phyloP scores from a whole-genome alignment of 805 yeast species.

The Priceomyces fermenticarens region DNA sequence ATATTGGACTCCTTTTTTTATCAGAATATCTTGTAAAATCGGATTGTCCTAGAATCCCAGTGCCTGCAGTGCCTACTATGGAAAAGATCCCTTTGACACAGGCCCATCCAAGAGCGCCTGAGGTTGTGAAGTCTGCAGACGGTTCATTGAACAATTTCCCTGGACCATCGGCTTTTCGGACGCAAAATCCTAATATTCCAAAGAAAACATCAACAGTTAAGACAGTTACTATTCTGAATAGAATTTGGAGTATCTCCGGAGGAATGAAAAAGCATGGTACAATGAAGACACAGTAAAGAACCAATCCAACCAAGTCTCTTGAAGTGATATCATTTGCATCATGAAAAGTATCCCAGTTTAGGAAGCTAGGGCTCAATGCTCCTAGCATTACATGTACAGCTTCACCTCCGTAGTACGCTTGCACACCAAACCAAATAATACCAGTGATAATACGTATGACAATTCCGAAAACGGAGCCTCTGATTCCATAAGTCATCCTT shows the following conservation, averaged over 20 bases:
- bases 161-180: conserved; percentile 22
- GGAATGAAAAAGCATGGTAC: conserved; percentile 21
- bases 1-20: conserved; percentile 4
- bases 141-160: conserved; percentile 14
- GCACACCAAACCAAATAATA: conserved; percentile 38
- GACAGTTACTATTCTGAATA: conserved; percentile 20
- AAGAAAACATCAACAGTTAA: conserved; percentile 20
- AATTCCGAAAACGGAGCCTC: conserved; percentile 30
- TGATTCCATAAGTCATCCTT: conserved; percentile 34
- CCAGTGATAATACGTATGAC: conserved; percentile 34
- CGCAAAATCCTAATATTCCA: conserved; percentile 26
- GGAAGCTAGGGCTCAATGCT: conserved; percentile 11
- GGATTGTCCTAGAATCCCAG: conserved; percentile 10
- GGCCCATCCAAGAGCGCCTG: conserved; percentile 12
- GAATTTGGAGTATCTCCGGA: conserved; percentile 26
- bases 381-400: conserved; percentile 26
- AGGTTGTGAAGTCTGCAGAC: conserved; percentile 1
- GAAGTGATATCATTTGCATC: conserved; percentile 6
- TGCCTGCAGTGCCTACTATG: conserved; percentile 11
- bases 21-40: conserved; percentile 12
- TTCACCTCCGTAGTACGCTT: conserved; percentile 34
- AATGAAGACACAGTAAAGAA: conserved; percentile 10
- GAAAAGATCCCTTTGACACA: conserved; percentile 9
- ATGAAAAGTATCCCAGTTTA: conserved; percentile 17
- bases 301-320: conserved; percentile 10